A percentile compares a stretch with the other conserved stretches of the same genome.
phyloP scores from a whole-genome alignment of 371 early-diverging fungal genomes.

The Actinomortierella wolfii region DNA sequence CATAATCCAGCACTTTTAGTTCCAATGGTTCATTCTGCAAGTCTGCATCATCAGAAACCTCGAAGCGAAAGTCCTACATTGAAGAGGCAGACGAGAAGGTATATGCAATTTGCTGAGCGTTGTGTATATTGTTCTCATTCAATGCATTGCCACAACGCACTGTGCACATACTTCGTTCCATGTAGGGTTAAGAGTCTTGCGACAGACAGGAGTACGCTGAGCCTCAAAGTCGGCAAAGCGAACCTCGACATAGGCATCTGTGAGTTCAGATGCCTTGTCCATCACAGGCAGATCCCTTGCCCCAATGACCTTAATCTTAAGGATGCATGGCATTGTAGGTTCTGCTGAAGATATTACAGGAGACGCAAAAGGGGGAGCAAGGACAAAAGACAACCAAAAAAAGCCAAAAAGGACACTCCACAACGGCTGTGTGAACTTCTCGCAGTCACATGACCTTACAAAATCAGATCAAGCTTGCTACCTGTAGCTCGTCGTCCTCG shows the following conservation, averaged over 20 bases:
- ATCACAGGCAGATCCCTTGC: slow-evolving; percentile 79
- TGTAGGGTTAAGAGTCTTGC: slow-evolving; percentile 72
- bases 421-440: no score
- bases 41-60: slow-evolving; percentile 72
- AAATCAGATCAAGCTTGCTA: no score
- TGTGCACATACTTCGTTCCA: slow-evolving; percentile 67
- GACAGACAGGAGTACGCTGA: slow-evolving; percentile 60
- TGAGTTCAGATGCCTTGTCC: slow-evolving; percentile 74
- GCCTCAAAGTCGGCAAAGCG: slow-evolving; percentile 70
- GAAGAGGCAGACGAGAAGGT: background rate
- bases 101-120: background rate
- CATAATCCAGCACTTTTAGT: slow-evolving; percentile 76
- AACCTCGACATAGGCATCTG: slow-evolving; percentile 80
- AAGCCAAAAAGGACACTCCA: background rate
- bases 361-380: background rate
- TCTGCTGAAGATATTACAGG: slow-evolving; percentile 1
- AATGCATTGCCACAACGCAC: background rate
- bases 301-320: slow-evolving; percentile 69
- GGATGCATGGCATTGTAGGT: slow-evolving; percentile 68
- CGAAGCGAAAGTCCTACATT: slow-evolving; percentile 54
- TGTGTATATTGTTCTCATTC: background rate
- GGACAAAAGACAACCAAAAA: background rate
- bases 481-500: no score
- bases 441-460: no score
- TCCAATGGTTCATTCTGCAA: slow-evolving; percentile 80